A percentile compares a stretch with the other conserved stretches of the same genome.
Evolutionary conservation across 176 grass and related monocot genomes (phyloP).

Genomic region (Oryza meyeriana): DNA sequence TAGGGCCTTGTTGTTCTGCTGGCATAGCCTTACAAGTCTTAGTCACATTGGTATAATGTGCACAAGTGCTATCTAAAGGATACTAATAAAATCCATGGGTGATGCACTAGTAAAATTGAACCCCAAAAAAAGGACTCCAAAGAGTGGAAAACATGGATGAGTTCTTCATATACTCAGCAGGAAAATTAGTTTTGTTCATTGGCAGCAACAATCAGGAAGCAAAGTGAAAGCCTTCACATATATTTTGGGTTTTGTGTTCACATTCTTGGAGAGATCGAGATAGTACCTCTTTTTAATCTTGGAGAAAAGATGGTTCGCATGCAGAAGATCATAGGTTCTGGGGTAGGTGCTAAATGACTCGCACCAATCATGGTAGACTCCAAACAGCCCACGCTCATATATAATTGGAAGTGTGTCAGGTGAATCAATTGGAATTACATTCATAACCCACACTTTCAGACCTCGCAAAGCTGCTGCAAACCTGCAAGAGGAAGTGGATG

Average conservation of each 20-base stretch:
- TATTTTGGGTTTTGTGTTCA: too few species aligned
- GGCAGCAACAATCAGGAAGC: neutral
- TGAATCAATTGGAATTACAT: conserved; percentile 65
- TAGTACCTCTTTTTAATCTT: conserved; percentile 69
- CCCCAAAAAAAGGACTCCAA: neutral
- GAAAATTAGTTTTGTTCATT: neutral
- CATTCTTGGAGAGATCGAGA: neutral
- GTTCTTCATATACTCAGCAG: neutral
- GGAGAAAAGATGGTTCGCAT: conserved; percentile 80
- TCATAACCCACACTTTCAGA: conserved; percentile 90
- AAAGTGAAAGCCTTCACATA: neutral
- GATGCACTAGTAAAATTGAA: neutral
- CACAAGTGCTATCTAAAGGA: neutral
- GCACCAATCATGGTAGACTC: conserved; percentile 86
- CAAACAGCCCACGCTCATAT: conserved; percentile 79
- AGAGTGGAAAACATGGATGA: neutral
- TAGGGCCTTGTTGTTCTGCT: neutral
- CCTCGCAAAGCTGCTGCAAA: conserved; percentile 75
- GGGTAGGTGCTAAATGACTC: conserved; percentile 91
- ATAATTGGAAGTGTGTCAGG: conserved; percentile 78
- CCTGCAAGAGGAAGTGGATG: conserved; percentile 34
- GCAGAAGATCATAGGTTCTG: conserved; percentile 78
- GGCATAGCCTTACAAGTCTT: neutral
- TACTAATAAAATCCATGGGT: too few species aligned
- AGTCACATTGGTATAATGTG: neutral